Evolutionary conservation across 495 filamentous ascomycete genomes (phyloP).

Genomic region (Hyaloscypha finlandica): DNA sequence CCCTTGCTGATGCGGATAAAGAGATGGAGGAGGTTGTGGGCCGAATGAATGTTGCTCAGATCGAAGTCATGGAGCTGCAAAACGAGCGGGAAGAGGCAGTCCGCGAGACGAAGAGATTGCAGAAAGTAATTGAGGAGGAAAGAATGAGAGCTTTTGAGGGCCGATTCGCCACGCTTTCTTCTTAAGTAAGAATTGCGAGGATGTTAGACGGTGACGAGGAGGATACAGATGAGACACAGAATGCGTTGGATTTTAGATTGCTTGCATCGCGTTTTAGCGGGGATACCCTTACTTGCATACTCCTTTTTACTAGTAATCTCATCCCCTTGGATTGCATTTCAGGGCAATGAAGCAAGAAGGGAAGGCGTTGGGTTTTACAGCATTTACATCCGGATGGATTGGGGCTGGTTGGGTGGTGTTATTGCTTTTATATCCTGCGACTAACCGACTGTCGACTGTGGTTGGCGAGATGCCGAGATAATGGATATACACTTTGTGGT

Average conservation of each 20-base stretch:
- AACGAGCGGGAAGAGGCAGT: conserved; percentile 89
- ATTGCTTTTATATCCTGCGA: not conserved
- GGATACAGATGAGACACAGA: not conserved
- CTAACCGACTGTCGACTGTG: not conserved
- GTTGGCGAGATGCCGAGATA: not conserved
- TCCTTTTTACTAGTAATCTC: not conserved
- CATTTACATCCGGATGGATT: conserved; percentile 10
- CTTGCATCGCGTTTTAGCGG: conserved; percentile 16
- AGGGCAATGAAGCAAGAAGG: not conserved
- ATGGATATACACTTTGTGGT: not conserved
- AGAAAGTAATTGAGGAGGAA: conserved; percentile 53
- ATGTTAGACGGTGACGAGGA: not conserved
- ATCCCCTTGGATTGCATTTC: conserved; percentile 6
- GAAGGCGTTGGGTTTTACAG: conserved; percentile 8
- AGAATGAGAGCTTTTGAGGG: conserved; percentile 46
- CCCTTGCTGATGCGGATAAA: conserved; percentile 76
- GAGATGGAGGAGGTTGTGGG: conserved; percentile 96
- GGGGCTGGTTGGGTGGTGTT: not conserved
- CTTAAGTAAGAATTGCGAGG: conserved; percentile 8
- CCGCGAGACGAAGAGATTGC: conserved; percentile 75
- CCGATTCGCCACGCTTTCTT: conserved; percentile 37
- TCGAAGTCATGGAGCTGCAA: conserved; percentile 90
- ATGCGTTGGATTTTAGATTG: conserved; percentile 3
- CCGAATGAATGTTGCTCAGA: conserved; percentile 90
- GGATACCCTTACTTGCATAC: not conserved